Evolutionary conservation across 257 asterid genomes (phyloP).

Genomic region (Nicotiana tomentosiformis): DNA sequence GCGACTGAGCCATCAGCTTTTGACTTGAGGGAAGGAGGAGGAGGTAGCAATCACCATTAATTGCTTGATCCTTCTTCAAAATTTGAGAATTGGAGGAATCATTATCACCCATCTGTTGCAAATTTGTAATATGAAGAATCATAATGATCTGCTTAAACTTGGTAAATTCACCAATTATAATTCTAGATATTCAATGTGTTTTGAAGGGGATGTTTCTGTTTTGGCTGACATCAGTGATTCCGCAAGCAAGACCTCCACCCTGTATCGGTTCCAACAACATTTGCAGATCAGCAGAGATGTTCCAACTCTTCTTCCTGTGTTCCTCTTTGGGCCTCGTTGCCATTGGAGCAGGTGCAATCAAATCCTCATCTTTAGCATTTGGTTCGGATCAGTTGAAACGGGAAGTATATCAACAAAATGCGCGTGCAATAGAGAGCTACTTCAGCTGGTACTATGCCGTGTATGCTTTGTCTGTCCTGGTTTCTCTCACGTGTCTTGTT

Average conservation of each 20-base stretch:
- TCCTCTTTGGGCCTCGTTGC: conserved; percentile 52
- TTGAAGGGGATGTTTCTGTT: conserved; percentile 52
- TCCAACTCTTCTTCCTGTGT: conserved; percentile 40
- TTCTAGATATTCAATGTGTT: not conserved
- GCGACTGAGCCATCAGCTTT: not conserved
- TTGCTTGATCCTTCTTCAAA: not conserved
- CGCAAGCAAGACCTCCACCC: conserved; percentile 54
- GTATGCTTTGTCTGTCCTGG: conserved; percentile 28
- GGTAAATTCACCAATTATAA: not conserved
- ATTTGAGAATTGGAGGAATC: not conserved
- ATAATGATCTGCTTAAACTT: not conserved
- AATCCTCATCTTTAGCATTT: conserved; percentile 60
- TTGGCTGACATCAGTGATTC: conserved; percentile 58
- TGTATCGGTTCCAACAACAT: conserved; percentile 27
- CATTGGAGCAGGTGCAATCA: conserved; percentile 61
- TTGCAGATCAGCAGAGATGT: conserved; percentile 34
- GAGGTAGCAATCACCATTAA: not conserved
- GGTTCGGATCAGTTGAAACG: conserved; percentile 55
- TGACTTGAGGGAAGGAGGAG: not conserved
- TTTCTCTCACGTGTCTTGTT: conserved; percentile 52
- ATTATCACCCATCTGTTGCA: not conserved
- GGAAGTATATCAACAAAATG: conserved; percentile 14
- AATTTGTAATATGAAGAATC: not conserved
- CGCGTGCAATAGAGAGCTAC: conserved; percentile 30
- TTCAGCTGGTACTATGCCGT: conserved; percentile 67